A percentile compares a stretch with the other conserved stretches of the same genome.
phyloP scores from a whole-genome alignment of 495 filamentous ascomycete genomes.

The Penicillium coffeae region DNA sequence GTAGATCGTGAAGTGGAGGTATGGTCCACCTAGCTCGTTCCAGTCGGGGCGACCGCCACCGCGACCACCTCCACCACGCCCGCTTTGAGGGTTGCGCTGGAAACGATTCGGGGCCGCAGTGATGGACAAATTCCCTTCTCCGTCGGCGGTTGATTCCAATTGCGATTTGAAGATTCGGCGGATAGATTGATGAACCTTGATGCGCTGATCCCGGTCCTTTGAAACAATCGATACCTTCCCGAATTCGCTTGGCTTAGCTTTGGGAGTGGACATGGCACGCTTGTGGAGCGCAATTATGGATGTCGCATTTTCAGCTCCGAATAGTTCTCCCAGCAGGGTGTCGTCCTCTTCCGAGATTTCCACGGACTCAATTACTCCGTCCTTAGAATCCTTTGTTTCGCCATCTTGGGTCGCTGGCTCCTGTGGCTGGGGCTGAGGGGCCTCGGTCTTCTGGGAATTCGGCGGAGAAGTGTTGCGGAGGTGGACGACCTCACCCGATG shows the following conservation, averaged over 20 bases:
- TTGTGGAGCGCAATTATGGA: slow-evolving; percentile 42
- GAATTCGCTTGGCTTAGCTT: slow-evolving; percentile 37
- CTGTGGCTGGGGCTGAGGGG: slow-evolving; percentile 3
- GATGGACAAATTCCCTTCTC: slow-evolving; percentile 57
- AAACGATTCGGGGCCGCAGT: slow-evolving; percentile 44
- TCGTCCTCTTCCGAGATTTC: slow-evolving; percentile 47
- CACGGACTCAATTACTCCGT: slow-evolving; percentile 14
- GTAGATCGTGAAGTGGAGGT: slow-evolving; percentile 89
- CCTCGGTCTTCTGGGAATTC: slow-evolving; percentile 5
- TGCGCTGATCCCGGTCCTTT: slow-evolving; percentile 56
- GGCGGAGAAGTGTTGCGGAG: slow-evolving; percentile 48
- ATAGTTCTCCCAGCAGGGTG: slow-evolving; percentile 38
- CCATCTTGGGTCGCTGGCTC: slow-evolving; percentile 6
- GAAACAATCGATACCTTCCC: slow-evolving; percentile 44
- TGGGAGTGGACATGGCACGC: slow-evolving; percentile 38
- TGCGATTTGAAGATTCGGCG: slow-evolving; percentile 65
- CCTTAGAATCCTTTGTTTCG: slow-evolving; percentile 11
- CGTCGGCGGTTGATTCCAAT: slow-evolving; percentile 60
- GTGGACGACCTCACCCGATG: slow-evolving; percentile 74
- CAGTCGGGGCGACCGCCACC: slow-evolving; percentile 43
- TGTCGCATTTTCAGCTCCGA: slow-evolving; percentile 38
- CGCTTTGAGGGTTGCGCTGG: slow-evolving; percentile 29
- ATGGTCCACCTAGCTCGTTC: slow-evolving; percentile 67
- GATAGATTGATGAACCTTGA: slow-evolving; percentile 60
- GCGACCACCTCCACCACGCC: slow-evolving; percentile 22